A percentile compares a stretch with the other conserved stretches of the same genome.
Evolutionary conservation across 495 filamentous ascomycete genomes (phyloP).

Genomic region (Evernia prunastri): DNA sequence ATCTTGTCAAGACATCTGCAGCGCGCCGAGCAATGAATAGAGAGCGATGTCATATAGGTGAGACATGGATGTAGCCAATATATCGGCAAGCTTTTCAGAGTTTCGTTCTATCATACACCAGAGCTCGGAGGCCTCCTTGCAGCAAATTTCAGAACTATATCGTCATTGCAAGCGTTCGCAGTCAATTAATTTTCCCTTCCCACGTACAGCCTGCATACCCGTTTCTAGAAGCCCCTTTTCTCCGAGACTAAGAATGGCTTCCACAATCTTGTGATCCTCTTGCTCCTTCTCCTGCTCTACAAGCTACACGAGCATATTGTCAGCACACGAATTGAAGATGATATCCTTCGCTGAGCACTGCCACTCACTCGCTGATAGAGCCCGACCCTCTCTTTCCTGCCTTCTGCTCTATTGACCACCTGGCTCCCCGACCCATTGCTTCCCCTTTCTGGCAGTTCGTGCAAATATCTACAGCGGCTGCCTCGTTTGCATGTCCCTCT

Average conservation of each 20-base stretch:
- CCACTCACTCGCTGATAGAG: conserved; percentile 17
- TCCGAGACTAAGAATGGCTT: conserved; percentile 42
- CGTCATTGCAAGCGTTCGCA: background rate
- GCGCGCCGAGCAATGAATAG: too few relatives aligned
- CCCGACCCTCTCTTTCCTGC: conserved; percentile 15
- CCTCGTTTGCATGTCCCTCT: conserved; percentile 17
- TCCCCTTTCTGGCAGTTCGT: conserved; percentile 12
- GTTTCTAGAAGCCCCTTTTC: conserved; percentile 35
- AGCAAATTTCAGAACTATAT: too few relatives aligned
- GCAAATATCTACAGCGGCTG: conserved; percentile 3
- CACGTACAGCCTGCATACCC: background rate
- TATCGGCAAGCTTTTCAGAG: background rate
- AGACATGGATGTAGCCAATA: background rate
- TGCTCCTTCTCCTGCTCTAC: conserved; percentile 43
- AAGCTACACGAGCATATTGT: conserved; percentile 31
- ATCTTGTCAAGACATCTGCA: too few relatives aligned
- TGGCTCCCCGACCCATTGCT: background rate
- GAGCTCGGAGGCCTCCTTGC: too few relatives aligned
- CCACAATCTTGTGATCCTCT: conserved; percentile 39
- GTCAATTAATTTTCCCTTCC: background rate
- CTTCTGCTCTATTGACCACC: background rate
- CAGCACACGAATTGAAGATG: conserved; percentile 14
- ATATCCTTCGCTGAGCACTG: background rate
- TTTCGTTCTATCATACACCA: background rate
- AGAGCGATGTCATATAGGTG: too few relatives aligned